Evolutionary conservation across 805 yeast genomes (phyloP).

Genomic region (Danielozyma ontarioensis): DNA sequence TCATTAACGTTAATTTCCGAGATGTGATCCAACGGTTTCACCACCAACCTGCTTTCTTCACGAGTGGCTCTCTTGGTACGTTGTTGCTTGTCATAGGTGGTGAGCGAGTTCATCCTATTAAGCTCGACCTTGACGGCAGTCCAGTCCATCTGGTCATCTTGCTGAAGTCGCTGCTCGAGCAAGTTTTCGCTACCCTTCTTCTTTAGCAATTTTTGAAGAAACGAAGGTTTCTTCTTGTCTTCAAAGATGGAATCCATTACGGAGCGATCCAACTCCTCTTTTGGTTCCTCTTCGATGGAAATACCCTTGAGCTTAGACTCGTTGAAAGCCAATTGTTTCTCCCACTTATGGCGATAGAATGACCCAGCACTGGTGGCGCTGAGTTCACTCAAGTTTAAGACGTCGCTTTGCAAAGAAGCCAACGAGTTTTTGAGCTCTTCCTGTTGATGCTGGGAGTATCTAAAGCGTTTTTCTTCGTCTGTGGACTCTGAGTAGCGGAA

Average conservation of each 20-base stretch:
- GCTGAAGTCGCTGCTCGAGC: constrained; percentile 43
- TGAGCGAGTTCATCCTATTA: constrained; percentile 67
- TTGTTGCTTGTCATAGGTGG: constrained; percentile 60
- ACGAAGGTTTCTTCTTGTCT: constrained; percentile 33
- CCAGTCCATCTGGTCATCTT: constrained; percentile 33
- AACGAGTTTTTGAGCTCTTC: constrained; percentile 36
- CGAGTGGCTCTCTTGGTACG: constrained; percentile 57
- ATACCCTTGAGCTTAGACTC: constrained; percentile 17
- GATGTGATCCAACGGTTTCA: constrained; percentile 40
- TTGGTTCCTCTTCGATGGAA: constrained; percentile 15
- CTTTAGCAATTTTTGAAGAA: constrained; percentile 41
- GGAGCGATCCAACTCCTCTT: constrained; percentile 10
- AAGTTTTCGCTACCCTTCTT: constrained; percentile 20
- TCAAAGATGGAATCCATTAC: constrained; percentile 39
- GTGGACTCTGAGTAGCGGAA: constrained; percentile 29
- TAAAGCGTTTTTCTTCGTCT: constrained; percentile 22
- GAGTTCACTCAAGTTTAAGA: constrained; percentile 54
- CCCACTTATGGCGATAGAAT: constrained; percentile 65
- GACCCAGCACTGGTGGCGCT: constrained; percentile 92
- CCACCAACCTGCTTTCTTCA: constrained; percentile 31
- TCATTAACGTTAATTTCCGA: constrained; percentile 39
- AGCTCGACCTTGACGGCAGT: constrained; percentile 24
- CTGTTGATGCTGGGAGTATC: constrained; percentile 26
- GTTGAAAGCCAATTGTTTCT: constrained; percentile 23
- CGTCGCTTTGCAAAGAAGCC: constrained; percentile 42